Percentiles rank a stretch among this genome's conserved stretches.
Conservation (phyloP, 2,329 filamentous ascomycete species). For the Sporothrix variecibatus region DNA sequence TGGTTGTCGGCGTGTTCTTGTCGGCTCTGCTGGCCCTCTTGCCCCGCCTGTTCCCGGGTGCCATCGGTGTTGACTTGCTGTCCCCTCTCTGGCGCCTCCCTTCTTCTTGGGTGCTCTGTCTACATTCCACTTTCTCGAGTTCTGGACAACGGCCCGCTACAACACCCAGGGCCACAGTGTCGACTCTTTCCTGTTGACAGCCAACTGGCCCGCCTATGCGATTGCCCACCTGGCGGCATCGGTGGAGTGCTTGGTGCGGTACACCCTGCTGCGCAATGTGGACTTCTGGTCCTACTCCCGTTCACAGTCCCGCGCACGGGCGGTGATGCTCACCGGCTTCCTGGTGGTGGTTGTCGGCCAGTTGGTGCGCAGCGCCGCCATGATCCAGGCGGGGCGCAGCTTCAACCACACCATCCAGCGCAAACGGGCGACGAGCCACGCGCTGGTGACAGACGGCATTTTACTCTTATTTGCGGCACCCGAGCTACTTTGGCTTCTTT, state of each 20-base stretch:
- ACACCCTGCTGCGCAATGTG: slow-evolving; percentile 53
- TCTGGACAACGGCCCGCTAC: slow-evolving; percentile 81
- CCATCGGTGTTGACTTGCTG: slow-evolving; percentile 36
- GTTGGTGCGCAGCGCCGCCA: slow-evolving; percentile 73
- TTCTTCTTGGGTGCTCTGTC: slow-evolving; percentile 71
- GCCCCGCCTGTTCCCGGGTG: background rate
- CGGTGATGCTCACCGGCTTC: slow-evolving; percentile 59
- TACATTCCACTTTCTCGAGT: slow-evolving; percentile 94
- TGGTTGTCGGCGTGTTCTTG: slow-evolving; percentile 40
- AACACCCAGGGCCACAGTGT: slow-evolving; percentile 73
- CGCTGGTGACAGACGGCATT: slow-evolving; percentile 84
- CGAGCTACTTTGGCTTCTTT: slow-evolving; percentile 97
- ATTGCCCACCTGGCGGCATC: slow-evolving; percentile 77
- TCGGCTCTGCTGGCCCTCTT: slow-evolving; percentile 1
- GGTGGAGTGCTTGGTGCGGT: slow-evolving; percentile 68
- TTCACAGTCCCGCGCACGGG: slow-evolving; percentile 39
- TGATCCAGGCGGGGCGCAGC: slow-evolving; percentile 83
- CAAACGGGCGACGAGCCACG: slow-evolving; percentile 67
- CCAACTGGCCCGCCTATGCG: slow-evolving; percentile 83
- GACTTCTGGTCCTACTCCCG: slow-evolving; percentile 41
- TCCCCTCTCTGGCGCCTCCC: slow-evolving; percentile 60
- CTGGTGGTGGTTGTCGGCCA: slow-evolving; percentile 70
- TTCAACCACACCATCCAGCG: slow-evolving; percentile 89
- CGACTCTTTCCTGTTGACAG: slow-evolving; percentile 77
- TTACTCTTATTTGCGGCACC: slow-evolving; percentile 77